phyloP scores from a whole-genome alignment of 176 grass and related monocot genomes.

The Paspalum vaginatum region DNA sequence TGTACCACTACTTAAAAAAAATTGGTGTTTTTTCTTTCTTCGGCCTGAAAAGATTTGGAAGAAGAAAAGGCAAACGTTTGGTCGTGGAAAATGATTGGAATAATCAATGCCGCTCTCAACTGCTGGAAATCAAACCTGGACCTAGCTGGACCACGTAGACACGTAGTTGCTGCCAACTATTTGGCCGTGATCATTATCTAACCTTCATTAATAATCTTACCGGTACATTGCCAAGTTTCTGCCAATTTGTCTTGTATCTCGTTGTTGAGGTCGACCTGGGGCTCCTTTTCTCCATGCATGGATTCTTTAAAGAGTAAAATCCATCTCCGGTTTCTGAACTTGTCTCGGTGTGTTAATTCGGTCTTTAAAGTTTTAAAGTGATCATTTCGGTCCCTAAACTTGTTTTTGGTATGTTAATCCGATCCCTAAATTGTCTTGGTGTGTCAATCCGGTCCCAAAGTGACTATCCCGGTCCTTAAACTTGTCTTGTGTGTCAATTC shows the following conservation, averaged over 20 bases:
- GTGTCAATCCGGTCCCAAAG: too few species aligned
- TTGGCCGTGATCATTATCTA: background rate
- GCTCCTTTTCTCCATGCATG: background rate
- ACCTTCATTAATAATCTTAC: background rate
- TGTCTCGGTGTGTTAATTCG: too few species aligned
- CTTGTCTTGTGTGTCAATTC: too few species aligned
- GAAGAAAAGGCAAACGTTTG: background rate
- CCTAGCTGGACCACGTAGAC: background rate
- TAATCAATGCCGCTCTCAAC: background rate
- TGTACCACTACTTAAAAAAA: background rate
- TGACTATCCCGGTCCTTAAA: too few species aligned
- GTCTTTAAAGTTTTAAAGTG: too few species aligned
- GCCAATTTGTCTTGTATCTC: background rate
- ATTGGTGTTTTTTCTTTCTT: background rate
- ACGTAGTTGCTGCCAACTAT: background rate
- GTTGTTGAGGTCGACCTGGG: background rate
- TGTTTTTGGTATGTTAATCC: too few species aligned
- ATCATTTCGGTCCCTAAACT: too few species aligned
- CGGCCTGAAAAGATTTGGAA: background rate
- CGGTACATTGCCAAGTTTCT: background rate
- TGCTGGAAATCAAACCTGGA: slow-evolving; percentile 1
- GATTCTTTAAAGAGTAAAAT: too few species aligned
- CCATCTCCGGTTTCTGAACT: too few species aligned
- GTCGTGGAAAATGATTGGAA: background rate
- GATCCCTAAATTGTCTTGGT: too few species aligned